A percentile compares a stretch with the other conserved stretches of the same genome.
These are phyloP conservation scores for Petunia axillaris DNA, from an alignment of 257 asterid genomes.

Conservation along the genomic window DNA sequence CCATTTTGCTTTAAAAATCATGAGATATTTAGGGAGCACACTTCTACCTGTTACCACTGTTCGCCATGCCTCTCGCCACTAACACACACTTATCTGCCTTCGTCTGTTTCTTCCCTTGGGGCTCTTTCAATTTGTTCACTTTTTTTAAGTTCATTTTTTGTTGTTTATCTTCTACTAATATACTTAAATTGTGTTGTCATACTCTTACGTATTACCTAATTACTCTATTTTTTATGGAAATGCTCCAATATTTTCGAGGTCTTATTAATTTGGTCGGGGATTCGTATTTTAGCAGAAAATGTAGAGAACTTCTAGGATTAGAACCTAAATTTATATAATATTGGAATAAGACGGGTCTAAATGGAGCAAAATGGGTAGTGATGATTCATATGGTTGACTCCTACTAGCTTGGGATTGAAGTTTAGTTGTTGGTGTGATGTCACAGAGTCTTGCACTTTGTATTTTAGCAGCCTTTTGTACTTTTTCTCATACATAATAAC, in stretches of 20 bases:
- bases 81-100: not conserved
- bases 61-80: not conserved
- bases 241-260: not conserved
- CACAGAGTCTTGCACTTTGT: conserved; percentile 2
- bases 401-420: conserved; percentile 3
- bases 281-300: not conserved
- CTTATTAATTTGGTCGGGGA: not conserved
- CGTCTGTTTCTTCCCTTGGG: not conserved
- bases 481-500: not conserved
- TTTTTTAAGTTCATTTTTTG: not conserved
- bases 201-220: conserved; percentile 15
- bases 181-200: not conserved
- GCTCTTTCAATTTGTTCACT: not conserved
- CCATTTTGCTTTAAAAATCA: not conserved
- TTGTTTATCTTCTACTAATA: not conserved
- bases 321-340: not conserved
- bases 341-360: not conserved
- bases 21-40: not conserved
- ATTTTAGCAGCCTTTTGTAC: not conserved
- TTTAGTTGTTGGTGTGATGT: not conserved
- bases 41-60: not conserved
- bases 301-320: not conserved
- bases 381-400: not conserved
- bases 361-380: not conserved
- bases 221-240: not conserved